Base-by-base conservation (phyloP, 768 basidiomycete species). In the Pulveroboletus sp. region DNA sequence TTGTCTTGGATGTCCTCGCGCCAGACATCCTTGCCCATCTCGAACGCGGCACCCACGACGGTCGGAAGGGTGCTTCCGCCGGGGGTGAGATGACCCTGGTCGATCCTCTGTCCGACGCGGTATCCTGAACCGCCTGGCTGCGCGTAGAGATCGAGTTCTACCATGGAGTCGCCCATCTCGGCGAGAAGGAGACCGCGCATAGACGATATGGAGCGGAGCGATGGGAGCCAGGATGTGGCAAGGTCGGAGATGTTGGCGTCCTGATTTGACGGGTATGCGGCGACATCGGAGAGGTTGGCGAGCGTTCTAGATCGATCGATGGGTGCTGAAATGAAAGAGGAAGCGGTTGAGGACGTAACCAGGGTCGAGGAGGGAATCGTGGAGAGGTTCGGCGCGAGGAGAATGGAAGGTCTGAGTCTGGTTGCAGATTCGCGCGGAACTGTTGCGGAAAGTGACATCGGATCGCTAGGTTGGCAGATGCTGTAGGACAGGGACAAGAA, bases 181-280 rank as follows among this genome's bases (percentile, higher is more conserved):
- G 76, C 80, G 17, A 67, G 67, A 31, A 73, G 61, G 5, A 79
- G 68, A 30, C 76, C 79, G 24, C 64, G 65, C 76, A 80, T 80
- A 39, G 73, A 69, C 7, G 65, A 59, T 32, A 56, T 50, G 31
- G 73, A 74, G 22, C 69, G 63, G 39, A 72, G 54, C 23, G 58
- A 53, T 11, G 65, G 70, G 49, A 56, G 20, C 56, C 62, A 56
- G 51, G n/a, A n/a, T 22, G 50, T 35, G 54, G 39, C 3, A 36
- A 5, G 45, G 31, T 17, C 17, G 41, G n/a, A 4, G 36, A 51
- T 55, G 20, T 22, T 45, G 46, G 38, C 7, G 14, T 46, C 38
- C 35, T 50, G 55, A 48, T 37, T 44, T 49, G 36, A 1, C 0
- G 34, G 42, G 39, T 37, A 39, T 37, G 54, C 63, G 64, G 43